phyloP scores from a whole-genome alignment of 805 yeast species.

The Diddensiella transvaalensis region DNA sequence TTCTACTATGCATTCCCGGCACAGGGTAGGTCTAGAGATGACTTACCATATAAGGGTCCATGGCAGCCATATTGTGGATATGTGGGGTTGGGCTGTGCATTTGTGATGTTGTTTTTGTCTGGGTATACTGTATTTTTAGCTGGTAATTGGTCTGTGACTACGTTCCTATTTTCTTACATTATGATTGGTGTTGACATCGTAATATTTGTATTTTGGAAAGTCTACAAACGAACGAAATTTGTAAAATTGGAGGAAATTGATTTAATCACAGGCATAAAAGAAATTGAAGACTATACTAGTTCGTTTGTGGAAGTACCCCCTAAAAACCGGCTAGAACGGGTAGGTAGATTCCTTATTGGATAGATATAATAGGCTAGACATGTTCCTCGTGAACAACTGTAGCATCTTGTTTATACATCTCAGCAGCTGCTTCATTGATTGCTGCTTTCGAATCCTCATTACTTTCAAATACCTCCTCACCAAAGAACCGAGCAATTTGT shows the following conservation, averaged over 20 bases:
- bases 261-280: conserved; percentile 63
- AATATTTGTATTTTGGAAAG: conserved; percentile 51
- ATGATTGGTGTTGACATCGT: conserved; percentile 50
- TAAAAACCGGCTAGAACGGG: conserved; percentile 19
- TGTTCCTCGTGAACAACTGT: not conserved
- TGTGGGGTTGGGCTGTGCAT: conserved; percentile 54
- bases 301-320: conserved; percentile 45
- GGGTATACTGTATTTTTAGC: conserved; percentile 58
- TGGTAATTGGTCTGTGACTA: conserved; percentile 42
- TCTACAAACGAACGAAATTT: conserved; percentile 19
- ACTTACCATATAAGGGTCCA: conserved; percentile 70
- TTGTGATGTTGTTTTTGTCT: conserved; percentile 61
- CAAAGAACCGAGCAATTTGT: conserved; percentile 4
- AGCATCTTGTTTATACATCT: not conserved
- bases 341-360: conserved; percentile 13
- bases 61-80: conserved; percentile 66
- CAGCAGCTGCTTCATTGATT: too few relatives aligned
- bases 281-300: conserved; percentile 46
- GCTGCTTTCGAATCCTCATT: too few relatives aligned
- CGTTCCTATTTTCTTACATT: conserved; percentile 68
- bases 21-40: conserved; percentile 63
- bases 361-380: too few relatives aligned
- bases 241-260: conserved; percentile 48
- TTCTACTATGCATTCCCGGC: conserved; percentile 62
- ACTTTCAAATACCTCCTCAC: too few relatives aligned